Evolutionary conservation across 148 eudicot genomes (phyloP).

Genomic region (Amaranthus palmeri): DNA sequence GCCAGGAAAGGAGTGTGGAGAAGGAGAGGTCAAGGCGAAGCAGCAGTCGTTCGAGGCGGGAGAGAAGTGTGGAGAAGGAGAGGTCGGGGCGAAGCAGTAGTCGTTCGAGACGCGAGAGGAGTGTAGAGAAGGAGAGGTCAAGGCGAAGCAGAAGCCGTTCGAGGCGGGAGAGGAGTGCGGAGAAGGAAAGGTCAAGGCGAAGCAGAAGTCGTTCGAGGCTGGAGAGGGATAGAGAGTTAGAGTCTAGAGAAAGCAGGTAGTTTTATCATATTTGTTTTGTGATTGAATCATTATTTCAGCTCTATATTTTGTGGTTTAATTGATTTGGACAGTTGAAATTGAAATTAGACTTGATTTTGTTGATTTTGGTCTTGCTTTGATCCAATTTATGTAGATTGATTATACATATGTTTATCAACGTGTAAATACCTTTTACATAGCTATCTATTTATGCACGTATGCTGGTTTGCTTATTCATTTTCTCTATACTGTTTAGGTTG

Average conservation of each 20-base stretch:
- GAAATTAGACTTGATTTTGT: background rate
- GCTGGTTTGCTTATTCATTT: too few species aligned
- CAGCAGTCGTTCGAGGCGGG: constrained; percentile 20
- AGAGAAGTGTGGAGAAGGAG: constrained; percentile 22
- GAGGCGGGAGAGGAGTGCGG: constrained; percentile 29
- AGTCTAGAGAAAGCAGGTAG: constrained; percentile 73
- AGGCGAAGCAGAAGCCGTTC: constrained; percentile 25
- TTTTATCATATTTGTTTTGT: background rate
- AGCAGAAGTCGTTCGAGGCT: constrained; percentile 14
- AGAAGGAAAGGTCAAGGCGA: constrained; percentile 27
- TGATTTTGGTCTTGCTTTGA: background rate
- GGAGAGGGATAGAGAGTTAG: constrained; percentile 38
- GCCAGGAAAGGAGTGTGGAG: constrained; percentile 20
- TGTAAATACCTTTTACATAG: background rate
- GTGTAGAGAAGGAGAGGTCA: constrained; percentile 21
- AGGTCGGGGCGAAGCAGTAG: constrained; percentile 23
- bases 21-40: constrained; percentile 29
- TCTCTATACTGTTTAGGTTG: too few species aligned
- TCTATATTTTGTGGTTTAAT: too few species aligned
- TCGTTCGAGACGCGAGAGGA: constrained; percentile 31
- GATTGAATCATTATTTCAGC: background rate
- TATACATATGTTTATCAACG: background rate
- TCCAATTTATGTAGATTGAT: background rate
- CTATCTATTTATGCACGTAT: background rate
- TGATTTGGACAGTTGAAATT: too few species aligned